A percentile compares a stretch with the other conserved stretches of the same genome.
Conservation (phyloP, 768 basidiomycete genomes). For the Rhizopogon vulgaris region DNA sequence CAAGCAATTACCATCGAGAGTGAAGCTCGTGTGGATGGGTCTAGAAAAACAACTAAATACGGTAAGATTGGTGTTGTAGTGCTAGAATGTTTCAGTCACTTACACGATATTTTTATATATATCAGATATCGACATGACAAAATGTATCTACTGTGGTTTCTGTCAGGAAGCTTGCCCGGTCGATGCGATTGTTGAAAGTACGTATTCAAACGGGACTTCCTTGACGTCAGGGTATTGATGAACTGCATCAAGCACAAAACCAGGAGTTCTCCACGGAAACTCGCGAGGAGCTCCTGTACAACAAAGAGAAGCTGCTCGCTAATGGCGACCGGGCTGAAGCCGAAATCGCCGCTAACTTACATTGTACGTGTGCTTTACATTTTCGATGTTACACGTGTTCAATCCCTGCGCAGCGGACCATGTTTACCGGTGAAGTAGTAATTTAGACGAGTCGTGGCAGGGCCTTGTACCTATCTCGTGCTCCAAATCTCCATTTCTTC, state of each 20-base stretch:
- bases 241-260: constrained; percentile 72
- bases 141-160: constrained; percentile 99
- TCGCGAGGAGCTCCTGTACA: constrained; percentile 96
- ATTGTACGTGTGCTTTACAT: constrained; percentile 41
- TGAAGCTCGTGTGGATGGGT: constrained; percentile 92
- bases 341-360: constrained; percentile 92
- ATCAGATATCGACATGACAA: constrained; percentile 99
- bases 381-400: constrained; percentile 11
- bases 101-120: constrained; percentile 1
- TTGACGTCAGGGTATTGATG: constrained; percentile 1
- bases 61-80: constrained; percentile 40
- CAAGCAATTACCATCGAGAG: constrained; percentile 99
- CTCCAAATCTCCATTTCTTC: not conserved
- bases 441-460: constrained; percentile 5
- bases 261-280: constrained; percentile 97
- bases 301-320: constrained; percentile 96
- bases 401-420: constrained; percentile 61
- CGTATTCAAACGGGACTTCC: constrained; percentile 25
- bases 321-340: constrained; percentile 97
- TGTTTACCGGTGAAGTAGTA: constrained; percentile 62
- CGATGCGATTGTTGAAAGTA: constrained; percentile 98
- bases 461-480: constrained; percentile 19
- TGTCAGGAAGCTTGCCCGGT: constrained; percentile 99
- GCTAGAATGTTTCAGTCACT: constrained; percentile 2
- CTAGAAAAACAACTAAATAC: constrained; percentile 95